Evolutionary conservation across 768 basidiomycete species (phyloP), one percentile per base, ranked within the genome.

Genomic region (Sarcomyxa edulis): DNA sequence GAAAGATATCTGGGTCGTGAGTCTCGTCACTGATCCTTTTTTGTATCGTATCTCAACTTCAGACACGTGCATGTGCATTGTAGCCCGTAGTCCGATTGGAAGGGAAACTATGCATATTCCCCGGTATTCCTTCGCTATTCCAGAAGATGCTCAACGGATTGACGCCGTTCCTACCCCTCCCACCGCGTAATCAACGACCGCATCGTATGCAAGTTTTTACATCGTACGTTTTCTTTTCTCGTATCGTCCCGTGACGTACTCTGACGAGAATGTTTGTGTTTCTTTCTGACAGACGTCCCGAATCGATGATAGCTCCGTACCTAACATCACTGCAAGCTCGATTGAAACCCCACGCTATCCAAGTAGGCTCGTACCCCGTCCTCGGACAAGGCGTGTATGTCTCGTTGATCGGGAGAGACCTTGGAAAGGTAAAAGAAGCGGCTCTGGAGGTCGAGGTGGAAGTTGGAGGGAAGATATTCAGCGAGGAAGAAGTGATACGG

Each of bases 101-200:
- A 49, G 84, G 86, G 16, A 94, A 88, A 62, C 69, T 96, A 11
- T 95, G 90, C 60, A 68, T 97, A 19, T 83, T 97, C 61, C 94
- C 94, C 0, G 94, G 94, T 21, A 89, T 96, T 31, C 94, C 94
- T 1, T 61, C 68, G 3, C 69, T 95, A 21, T 95, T 94, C 63
- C 78, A 84, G 50, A 77, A 75, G 57, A 83, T 97, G 70, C 62
- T 96, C 24, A 72, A 80, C 38, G 78, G 72, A 14, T 64, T 94
- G 15, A 76, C 76, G 10, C 76, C 77, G 7, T 88, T 80, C 55
- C 62, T 97, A 1, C 80, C 88, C 2, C 71, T 97, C 18, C 91
- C 92, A 10, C 87, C 89, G 0, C 65, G 70, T 7, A 64, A 68
- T 21, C 76, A 83, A 50, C 80, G 87, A 42, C 91, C 89, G 0